A percentile compares a stretch with the other conserved stretches of the same genome.
These are phyloP conservation scores for Bruguiera gymnorhiza DNA, from an alignment of 345 rosid species.

Conservation along the genomic window DNA sequence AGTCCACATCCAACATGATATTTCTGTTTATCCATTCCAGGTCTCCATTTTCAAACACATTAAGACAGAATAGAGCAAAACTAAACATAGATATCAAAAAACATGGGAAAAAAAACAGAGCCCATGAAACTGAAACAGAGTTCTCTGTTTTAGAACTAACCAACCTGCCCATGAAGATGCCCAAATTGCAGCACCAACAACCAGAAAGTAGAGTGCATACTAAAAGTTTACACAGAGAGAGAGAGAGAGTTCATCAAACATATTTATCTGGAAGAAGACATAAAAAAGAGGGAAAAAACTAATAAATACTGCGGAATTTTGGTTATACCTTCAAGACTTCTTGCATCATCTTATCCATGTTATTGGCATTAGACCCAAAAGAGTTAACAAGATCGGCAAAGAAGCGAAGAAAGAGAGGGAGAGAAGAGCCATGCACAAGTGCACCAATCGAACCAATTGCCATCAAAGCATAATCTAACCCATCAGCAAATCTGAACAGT, in stretches of 20 bases:
- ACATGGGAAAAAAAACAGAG: neutral
- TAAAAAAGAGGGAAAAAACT: too few relatives aligned
- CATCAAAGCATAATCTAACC: conserved; percentile 90
- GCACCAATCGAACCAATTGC: conserved; percentile 96
- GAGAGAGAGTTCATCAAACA: neutral
- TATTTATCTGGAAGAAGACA: neutral
- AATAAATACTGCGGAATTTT: neutral
- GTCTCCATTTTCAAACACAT: conserved; percentile 7
- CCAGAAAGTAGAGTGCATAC: conserved; percentile 95
- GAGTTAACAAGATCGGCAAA: conserved; percentile 99
- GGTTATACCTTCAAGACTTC: conserved; percentile 84
- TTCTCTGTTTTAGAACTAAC: neutral
- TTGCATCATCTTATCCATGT: conserved; percentile 92
- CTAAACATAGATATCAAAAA: conserved; percentile 1
- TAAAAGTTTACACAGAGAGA: conserved; percentile 19
- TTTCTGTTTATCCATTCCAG: conserved; percentile 47
- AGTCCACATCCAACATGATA: conserved; percentile 99
- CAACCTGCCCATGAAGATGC: conserved; percentile 98
- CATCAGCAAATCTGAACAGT: conserved; percentile 96
- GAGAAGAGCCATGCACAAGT: conserved; percentile 84
- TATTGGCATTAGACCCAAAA: conserved; percentile 86
- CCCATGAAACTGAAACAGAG: conserved; percentile 8
- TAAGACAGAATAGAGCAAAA: neutral
- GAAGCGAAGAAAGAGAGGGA: conserved; percentile 91
- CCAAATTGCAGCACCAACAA: conserved; percentile 99